Percentiles rank a stretch among this genome's conserved stretches.
Evolutionary conservation across 768 basidiomycete genomes (phyloP).

Genomic region (Collybiopsis confluens): DNA sequence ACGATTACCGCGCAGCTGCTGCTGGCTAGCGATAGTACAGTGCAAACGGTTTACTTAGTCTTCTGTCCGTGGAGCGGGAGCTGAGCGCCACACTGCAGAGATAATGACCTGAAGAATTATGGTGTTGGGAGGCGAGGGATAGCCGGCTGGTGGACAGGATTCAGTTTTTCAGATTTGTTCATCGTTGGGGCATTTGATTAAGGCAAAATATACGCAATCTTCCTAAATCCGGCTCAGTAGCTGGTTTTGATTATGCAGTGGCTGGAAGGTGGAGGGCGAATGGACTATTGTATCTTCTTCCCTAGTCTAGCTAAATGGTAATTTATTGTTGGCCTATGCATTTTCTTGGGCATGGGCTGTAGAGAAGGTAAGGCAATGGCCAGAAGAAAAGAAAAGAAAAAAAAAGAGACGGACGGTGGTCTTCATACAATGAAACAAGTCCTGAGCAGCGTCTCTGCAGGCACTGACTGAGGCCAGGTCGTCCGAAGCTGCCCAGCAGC

Average conservation of each 20-base stretch:
- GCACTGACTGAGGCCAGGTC: slow-evolving; percentile 52
- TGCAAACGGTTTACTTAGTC: no score
- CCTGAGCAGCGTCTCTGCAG: slow-evolving; percentile 58
- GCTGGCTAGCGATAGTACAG: no score
- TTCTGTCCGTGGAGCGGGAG: no score
- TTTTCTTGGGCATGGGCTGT: slow-evolving; percentile 66
- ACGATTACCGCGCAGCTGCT: not conserved
- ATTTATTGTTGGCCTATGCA: slow-evolving; percentile 77
- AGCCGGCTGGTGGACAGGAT: no score
- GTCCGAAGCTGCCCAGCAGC: slow-evolving; percentile 77
- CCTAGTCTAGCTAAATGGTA: slow-evolving; percentile 82
- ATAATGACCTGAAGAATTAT: no score
- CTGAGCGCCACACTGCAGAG: no score
- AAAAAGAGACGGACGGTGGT: slow-evolving; percentile 58
- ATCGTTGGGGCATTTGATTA: no score
- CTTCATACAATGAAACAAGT: slow-evolving; percentile 79
- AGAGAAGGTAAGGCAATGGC: slow-evolving; percentile 4
- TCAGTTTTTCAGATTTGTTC: no score
- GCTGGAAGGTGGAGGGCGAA: slow-evolving; percentile 9
- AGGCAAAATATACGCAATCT: no score
- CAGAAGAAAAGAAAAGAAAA: slow-evolving; percentile 5
- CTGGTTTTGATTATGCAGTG: no score
- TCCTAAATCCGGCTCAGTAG: no score
- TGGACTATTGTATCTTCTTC: slow-evolving; percentile 63
- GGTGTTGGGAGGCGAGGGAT: no score